These are phyloP conservation scores for Tricholoma saponaceum DNA, from an alignment of 768 basidiomycete genomes.

Conservation along the genomic window DNA sequence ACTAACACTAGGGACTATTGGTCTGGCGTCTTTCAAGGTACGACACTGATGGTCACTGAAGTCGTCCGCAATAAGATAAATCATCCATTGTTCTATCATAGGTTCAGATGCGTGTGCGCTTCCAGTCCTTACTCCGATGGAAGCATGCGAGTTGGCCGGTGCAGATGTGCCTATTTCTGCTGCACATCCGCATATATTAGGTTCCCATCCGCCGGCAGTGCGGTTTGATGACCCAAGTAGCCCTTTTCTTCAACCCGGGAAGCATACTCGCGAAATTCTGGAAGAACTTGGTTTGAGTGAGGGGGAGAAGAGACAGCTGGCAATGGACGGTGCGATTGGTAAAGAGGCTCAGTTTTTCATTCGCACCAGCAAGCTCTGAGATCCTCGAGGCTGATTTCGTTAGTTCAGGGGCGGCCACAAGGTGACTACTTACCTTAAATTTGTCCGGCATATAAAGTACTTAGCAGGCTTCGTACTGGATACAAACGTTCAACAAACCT, in stretches of 20 bases:
- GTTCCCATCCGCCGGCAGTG: slow-evolving; percentile 11
- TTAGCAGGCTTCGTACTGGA: no score
- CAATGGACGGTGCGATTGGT: slow-evolving; percentile 45
- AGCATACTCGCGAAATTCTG: slow-evolving; percentile 52
- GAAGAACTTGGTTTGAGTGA: slow-evolving; percentile 45
- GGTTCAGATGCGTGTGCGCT: slow-evolving; percentile 70
- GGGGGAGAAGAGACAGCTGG: slow-evolving; percentile 35
- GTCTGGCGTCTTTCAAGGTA: slow-evolving; percentile 64
- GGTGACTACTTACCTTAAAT: no score
- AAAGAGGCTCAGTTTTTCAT: slow-evolving; percentile 16
- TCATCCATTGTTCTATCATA: slow-evolving; percentile 19
- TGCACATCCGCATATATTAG: slow-evolving; percentile 46
- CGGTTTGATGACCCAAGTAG: slow-evolving; percentile 6
- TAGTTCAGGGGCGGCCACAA: no score
- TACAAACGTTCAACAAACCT: no score
- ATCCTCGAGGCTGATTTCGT: not conserved
- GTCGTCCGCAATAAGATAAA: not conserved
- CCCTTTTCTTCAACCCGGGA: slow-evolving; percentile 39
- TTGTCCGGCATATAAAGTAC: no score
- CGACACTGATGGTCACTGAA: slow-evolving; percentile 10
- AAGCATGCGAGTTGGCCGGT: slow-evolving; percentile 47
- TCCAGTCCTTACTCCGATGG: slow-evolving; percentile 61
- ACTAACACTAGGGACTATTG: slow-evolving; percentile 62
- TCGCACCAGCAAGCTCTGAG: not conserved
- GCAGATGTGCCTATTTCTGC: slow-evolving; percentile 36